Percentiles rank a stretch among this genome's conserved stretches.
Evolutionary conservation across 805 yeast genomes (phyloP).

Genomic region (Candida chilensis): DNA sequence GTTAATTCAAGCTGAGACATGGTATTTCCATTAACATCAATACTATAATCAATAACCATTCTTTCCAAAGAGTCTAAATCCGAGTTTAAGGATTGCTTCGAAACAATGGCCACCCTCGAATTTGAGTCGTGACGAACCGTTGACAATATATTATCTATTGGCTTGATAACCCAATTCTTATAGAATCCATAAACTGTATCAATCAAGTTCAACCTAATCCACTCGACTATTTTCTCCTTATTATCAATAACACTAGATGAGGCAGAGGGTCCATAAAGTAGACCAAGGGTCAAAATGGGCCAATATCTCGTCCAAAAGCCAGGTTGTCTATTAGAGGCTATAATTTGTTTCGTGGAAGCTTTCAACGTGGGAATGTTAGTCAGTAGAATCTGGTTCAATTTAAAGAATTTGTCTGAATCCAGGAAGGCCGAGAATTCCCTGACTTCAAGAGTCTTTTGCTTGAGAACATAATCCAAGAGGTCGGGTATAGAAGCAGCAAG

Average conservation of each 20-base stretch:
- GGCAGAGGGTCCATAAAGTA: conserved; percentile 47
- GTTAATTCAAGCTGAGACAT: conserved; percentile 11
- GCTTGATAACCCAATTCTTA: conserved; percentile 77
- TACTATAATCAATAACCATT: conserved; percentile 73
- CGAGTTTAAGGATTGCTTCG: conserved; percentile 68
- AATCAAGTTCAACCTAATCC: conserved; percentile 49
- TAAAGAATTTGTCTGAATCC: neutral
- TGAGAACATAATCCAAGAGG: neutral
- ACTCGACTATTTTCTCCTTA: conserved; percentile 40
- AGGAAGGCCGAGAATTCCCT: neutral
- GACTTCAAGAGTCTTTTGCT: conserved; percentile 1
- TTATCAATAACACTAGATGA: conserved; percentile 34
- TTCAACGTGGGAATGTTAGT: neutral
- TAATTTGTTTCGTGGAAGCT: neutral
- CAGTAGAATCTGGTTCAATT: neutral
- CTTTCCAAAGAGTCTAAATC: conserved; percentile 77
- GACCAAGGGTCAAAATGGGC: conserved; percentile 40
- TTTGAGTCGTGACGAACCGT: conserved; percentile 82
- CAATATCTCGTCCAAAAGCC: conserved; percentile 45
- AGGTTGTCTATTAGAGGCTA: conserved; percentile 18
- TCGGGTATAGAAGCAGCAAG: neutral
- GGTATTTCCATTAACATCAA: conserved; percentile 17
- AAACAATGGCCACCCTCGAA: conserved; percentile 65
- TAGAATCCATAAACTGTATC: conserved; percentile 63
- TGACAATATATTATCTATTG: conserved; percentile 58